Percentiles rank a stretch among this genome's conserved stretches.
phyloP scores from a whole-genome alignment of 202 grass and related monocot species.

The Sporobolus alterniflorus region DNA sequence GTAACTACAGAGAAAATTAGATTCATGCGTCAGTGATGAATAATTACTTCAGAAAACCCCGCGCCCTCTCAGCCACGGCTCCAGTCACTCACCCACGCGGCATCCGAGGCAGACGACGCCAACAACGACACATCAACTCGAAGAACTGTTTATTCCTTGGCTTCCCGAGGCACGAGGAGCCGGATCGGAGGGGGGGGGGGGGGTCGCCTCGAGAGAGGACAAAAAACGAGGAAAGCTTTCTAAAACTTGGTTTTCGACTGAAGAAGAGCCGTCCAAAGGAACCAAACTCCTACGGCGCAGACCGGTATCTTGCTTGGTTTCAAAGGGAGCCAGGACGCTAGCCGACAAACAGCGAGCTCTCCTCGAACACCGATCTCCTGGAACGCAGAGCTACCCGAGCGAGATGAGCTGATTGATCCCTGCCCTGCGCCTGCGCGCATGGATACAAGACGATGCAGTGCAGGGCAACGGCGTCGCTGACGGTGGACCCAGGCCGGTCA shows the following conservation, averaged over 20 bases:
- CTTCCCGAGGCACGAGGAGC: background rate
- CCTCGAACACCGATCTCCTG: too few species aligned
- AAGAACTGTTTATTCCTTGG: conserved; percentile 22
- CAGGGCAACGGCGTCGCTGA: conserved; percentile 9
- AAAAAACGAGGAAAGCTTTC: too few species aligned
- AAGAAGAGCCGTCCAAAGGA: background rate
- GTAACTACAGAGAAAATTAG: too few species aligned
- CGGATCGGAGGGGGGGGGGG: too few species aligned
- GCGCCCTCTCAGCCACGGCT: too few species aligned
- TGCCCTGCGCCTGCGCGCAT: background rate
- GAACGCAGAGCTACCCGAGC: background rate
- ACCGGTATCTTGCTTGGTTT: background rate
- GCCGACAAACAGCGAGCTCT: background rate
- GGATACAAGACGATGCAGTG: background rate
- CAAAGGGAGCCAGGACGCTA: background rate
- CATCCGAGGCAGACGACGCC: background rate
- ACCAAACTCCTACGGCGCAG: background rate
- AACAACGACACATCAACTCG: conserved; percentile 19
- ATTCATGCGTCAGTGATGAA: too few species aligned
- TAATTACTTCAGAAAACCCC: too few species aligned
- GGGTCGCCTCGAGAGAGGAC: too few species aligned
- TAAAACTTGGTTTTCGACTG: background rate
- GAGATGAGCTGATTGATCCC: too few species aligned
- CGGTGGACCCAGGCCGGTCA: background rate
- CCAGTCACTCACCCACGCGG: background rate